Conservation (phyloP, 2,329 filamentous ascomycete genomes). For the Botrytis fragariae region DNA sequence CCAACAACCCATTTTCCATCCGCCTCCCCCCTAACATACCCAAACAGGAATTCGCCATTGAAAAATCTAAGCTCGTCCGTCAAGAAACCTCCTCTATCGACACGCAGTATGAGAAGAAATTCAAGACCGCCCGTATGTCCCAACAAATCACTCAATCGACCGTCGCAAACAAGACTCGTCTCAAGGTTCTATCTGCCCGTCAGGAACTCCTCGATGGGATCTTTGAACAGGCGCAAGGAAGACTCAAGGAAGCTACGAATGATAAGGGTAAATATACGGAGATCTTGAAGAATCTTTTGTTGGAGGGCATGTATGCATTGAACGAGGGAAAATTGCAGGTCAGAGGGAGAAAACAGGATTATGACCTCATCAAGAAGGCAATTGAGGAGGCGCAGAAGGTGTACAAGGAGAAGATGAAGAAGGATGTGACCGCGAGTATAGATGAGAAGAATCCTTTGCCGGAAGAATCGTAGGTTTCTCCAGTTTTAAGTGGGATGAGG, state of each 20-base stretch:
- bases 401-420: slow-evolving; percentile 76
- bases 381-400: slow-evolving; percentile 73
- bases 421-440: slow-evolving; percentile 66
- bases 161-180: slow-evolving; percentile 90
- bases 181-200: slow-evolving; percentile 80
- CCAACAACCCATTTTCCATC: not conserved
- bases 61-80: slow-evolving; percentile 97
- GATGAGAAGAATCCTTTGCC: slow-evolving; percentile 78
- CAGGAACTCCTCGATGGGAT: slow-evolving; percentile 89
- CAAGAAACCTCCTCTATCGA: slow-evolving; percentile 94
- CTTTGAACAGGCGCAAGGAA: slow-evolving; percentile 76
- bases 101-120: slow-evolving; percentile 93
- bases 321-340: slow-evolving; percentile 75
- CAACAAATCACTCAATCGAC: slow-evolving; percentile 98
- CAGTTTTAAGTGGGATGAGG: not conserved
- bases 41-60: slow-evolving; percentile 81
- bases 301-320: slow-evolving; percentile 88
- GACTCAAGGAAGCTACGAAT: slow-evolving; percentile 64
- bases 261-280: slow-evolving; percentile 73
- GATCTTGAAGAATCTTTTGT: slow-evolving; percentile 74
- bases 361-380: slow-evolving; percentile 71
- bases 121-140: slow-evolving; percentile 97
- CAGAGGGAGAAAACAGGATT: slow-evolving; percentile 77
- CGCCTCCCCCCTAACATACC: slow-evolving; percentile 11
- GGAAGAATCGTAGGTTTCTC: slow-evolving; percentile 71